Evolutionary conservation across 768 basidiomycete species (phyloP).

Genomic region (Suillus hirtellus): DNA sequence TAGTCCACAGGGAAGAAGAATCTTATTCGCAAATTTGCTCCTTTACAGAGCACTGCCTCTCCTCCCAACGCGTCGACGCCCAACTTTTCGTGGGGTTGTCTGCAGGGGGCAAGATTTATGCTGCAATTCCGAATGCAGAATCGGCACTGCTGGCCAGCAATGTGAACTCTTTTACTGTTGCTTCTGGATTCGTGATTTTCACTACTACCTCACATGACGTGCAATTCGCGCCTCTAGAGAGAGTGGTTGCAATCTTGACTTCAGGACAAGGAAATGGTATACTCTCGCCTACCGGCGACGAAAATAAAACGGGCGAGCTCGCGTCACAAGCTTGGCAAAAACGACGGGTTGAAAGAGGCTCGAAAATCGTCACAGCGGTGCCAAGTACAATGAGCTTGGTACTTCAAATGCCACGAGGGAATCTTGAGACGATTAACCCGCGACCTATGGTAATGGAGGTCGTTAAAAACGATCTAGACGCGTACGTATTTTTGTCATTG

Average conservation of each 20-base stretch:
- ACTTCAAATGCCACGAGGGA: conserved; percentile 97
- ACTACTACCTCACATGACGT: conserved; percentile 83
- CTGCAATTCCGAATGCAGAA: conserved; percentile 35
- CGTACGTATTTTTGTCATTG: conserved; percentile 45
- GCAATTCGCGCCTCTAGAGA: conserved; percentile 62
- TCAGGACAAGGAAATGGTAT: conserved; percentile 14
- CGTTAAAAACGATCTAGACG: conserved; percentile 71
- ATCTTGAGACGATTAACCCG: conserved; percentile 94
- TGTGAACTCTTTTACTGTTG: conserved; percentile 70
- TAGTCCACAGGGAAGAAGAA: conserved; percentile 18
- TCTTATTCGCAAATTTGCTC: conserved; percentile 27
- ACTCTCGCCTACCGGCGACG: conserved; percentile 31
- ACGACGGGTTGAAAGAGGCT: conserved; percentile 86
- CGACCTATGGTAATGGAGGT: conserved; percentile 87
- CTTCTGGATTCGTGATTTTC: conserved; percentile 79
- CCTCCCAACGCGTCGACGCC: conserved; percentile 33
- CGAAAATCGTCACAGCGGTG: conserved; percentile 84
- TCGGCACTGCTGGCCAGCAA: conserved; percentile 46
- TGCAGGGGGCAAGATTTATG: conserved; percentile 63
- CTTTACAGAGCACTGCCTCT: conserved; percentile 65
- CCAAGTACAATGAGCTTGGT: conserved; percentile 88
- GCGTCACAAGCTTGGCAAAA: conserved; percentile 53
- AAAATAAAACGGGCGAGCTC: conserved; percentile 16
- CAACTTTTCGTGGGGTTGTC: conserved; percentile 64
- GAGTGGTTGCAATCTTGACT: conserved; percentile 12